These are phyloP conservation scores for Stemphylium lycopersici DNA, from an alignment of 2,329 filamentous ascomycete species.

Conservation along the genomic window DNA sequence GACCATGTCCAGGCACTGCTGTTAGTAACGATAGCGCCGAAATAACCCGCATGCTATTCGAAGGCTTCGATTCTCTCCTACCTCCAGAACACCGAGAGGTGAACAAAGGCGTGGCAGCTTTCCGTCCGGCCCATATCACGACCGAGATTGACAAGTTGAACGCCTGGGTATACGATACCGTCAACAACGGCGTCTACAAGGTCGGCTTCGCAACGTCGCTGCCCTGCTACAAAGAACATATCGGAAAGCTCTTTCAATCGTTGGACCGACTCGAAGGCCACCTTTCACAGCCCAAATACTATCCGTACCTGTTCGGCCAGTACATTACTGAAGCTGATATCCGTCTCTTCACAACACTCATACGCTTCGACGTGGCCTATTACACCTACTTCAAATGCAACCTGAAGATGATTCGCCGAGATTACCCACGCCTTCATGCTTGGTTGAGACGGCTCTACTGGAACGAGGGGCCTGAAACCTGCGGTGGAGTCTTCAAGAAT, in stretches of 20 bases:
- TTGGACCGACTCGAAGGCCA: constrained; percentile 79
- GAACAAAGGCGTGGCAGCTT: constrained; percentile 60
- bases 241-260: constrained; percentile 73
- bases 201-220: constrained; percentile 84
- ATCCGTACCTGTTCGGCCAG: constrained; percentile 77
- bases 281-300: constrained; percentile 58
- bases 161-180: constrained; percentile 74
- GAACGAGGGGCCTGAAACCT: constrained; percentile 55
- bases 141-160: constrained; percentile 76
- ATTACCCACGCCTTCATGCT: constrained; percentile 78
- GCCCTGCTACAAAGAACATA: constrained; percentile 79
- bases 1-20: constrained; percentile 30
- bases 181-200: constrained; percentile 64
- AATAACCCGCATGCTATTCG: constrained; percentile 43
- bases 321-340: constrained; percentile 57
- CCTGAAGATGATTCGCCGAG: constrained; percentile 79
- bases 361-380: constrained; percentile 62
- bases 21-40: constrained; percentile 48
- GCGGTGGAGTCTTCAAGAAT: constrained; percentile 36
- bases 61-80: constrained; percentile 42
- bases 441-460: constrained; percentile 88
- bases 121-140: constrained; percentile 71
- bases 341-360: constrained; percentile 62
- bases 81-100: constrained; percentile 60
- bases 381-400: constrained; percentile 74